Base-by-base conservation (phyloP, 164 flowering plant species). In the Annona cherimola region DNA sequence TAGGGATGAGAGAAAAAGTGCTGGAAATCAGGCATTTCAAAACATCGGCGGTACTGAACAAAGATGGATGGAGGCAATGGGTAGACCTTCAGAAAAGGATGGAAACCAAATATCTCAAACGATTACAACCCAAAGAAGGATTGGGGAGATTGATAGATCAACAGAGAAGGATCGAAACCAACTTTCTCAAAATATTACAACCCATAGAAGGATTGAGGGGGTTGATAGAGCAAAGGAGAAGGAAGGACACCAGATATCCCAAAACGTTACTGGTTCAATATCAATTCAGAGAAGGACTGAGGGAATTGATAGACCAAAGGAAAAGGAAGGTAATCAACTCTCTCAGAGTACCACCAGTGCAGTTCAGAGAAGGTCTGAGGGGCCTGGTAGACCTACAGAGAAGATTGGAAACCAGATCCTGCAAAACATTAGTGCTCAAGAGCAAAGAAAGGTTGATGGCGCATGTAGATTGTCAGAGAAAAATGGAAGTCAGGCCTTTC, bases 21-120 rank as follows among this genome's bases (percentile, higher is more conserved):
- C 45, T 1, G 57, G 73, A 42, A 83, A 42, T 26, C 82, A 79
- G 55, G 43, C 67, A 70, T 65, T 69, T 66, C 75, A 80, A 66
- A 79, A 75, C 45, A 50, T 70, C 45, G 35, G 20, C 26, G 77
- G 61, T 55, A 39, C 77, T 35, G 81, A 78, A 66, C 79, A 63
- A 54, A 76, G 66, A 67, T 81, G 67, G 45, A 78, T 76, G 60
- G 87, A 73, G 65, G 81, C 67, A 63, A 72, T 76, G 66, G 71
- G 64, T 42, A 76, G 68, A 76, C 45, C 76, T 65, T 74, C 39
- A 63, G 75, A 70, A 11, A 50, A 50, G 35, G 54, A 69, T 19
- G 82, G 74, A 60, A 50, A 50, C 57, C 86, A 80, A 83, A 68
- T 73, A 78, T 76, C 69, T 74, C 81, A 83, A 72, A 80, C 75